phyloP scores from a whole-genome alignment of 192 early-diverging fungal genomes.

The Gigaspora rosea region DNA sequence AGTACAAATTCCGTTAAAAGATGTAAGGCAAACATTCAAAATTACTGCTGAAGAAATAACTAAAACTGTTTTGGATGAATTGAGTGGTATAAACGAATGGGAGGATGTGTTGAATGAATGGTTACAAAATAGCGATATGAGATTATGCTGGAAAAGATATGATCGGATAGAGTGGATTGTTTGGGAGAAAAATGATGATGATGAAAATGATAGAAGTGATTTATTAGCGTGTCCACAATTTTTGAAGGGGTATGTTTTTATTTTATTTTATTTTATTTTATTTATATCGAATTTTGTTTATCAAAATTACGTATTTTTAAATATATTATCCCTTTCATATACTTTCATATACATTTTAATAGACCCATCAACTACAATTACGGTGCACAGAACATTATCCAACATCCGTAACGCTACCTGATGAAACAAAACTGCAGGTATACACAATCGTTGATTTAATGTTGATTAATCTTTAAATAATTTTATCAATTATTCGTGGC shows the following conservation, averaged over 20 bases:
- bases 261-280: conserved; percentile 1
- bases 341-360: background rate
- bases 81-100: conserved; percentile 40
- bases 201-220: conserved; percentile 36
- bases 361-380: conserved; percentile 44
- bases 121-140: conserved; percentile 38
- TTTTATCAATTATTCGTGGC: background rate
- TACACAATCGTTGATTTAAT: background rate
- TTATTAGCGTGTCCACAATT: conserved; percentile 43
- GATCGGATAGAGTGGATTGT: conserved; percentile 48
- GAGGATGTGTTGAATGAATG: conserved; percentile 39
- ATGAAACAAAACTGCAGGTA: conserved; percentile 23
- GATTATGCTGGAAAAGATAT: conserved; percentile 48
- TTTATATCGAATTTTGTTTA: background rate
- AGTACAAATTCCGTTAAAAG: conserved; percentile 42
- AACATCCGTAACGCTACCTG: conserved; percentile 15
- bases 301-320: too few relatives aligned
- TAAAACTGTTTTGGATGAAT: conserved; percentile 32
- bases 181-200: conserved; percentile 34
- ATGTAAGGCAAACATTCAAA: conserved; percentile 14
- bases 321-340: background rate
- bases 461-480: background rate
- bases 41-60: conserved; percentile 34
- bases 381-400: conserved; percentile 45
- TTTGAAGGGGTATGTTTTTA: conserved; percentile 39